Evolutionary conservation across 2,329 filamentous ascomycete genomes (phyloP), one percentile per base, ranked within the genome.

Genomic region (Sporothrix mexicana): DNA sequence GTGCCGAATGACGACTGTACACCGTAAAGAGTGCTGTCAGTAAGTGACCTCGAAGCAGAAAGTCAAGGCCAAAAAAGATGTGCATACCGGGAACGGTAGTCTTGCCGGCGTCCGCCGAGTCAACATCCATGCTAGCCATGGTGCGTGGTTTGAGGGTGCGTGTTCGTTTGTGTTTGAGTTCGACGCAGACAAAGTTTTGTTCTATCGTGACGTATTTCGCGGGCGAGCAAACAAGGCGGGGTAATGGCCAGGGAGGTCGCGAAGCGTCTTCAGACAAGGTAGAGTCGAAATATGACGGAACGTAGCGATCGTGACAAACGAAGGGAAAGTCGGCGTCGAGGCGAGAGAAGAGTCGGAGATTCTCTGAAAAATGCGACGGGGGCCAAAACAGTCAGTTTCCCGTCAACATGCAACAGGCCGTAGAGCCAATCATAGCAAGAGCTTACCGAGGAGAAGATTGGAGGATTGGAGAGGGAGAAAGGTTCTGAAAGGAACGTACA

Each of bases 1-100:
- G 81, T 99, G 95, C 84, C 97, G 98, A 77, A 99, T 92, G 80
- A 94, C 87, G 77, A 99, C 95, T 97, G 76, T 36, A 36, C 5
- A 36, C 5, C 30, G 30, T 4, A 13, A 15, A 53, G 51, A 55
- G 12, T 25, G 13, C 7, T 4, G 61, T 66, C 17, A 47, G 41
- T 20, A 47, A 3, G n/a, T 43, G 25, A 15, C n/a, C 41, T 10
- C 9, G 17, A 36, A 45, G 7, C 36, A 23, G 30, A 45, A 36
- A 36, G 30, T 36, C 30, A 36, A 36, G 13, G 25, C 12, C 30
- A 25, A 45, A 57, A 30, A 45, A 23, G 41, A n/a, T 41, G 59
- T 51, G 20, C 66, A 3, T 66, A 74, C 73, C 73, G 36, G 69
- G 45, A 20, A 74, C 67, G 23, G 30, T 51, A 20, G 55, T 59